Base-by-base conservation (phyloP, 2,329 filamentous ascomycete genomes). In the Cytospora schulzeri region DNA sequence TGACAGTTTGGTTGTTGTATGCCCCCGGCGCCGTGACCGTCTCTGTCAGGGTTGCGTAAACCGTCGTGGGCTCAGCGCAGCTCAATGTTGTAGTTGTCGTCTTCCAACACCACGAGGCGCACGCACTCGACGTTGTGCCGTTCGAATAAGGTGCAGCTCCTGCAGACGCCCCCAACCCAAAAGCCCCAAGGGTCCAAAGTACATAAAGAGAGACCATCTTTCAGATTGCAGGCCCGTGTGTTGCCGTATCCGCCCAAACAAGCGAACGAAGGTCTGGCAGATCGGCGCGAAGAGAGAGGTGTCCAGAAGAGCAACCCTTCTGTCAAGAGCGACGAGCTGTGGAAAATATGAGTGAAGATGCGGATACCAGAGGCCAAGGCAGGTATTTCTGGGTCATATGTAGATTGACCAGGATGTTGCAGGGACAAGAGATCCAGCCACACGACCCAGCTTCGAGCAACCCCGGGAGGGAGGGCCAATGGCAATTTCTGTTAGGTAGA, bases 171-270 rank as follows among this genome's bases (percentile, higher is more conserved):
- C 65, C 58, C 51, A 58, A 38, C 15, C 45, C 62, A 53, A 67
- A 45, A 33, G 56, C 45, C 54, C 58, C 62, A 52, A 67, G 17
- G 58, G 51, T 62, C 59, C 41, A 51, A 15, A 54, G 38, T 54
- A 56, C 41, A 64, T 52, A 62, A 51, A 57, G 63, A 67, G 65
- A 59, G 56, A 65, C 51, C 65, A 67, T 67, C 26, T 38, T 62
- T 54, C 58, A 55, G 19, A 29, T 56, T 33, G 51, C 33, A 35
- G 54, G 53, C 33, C 38, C 51, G 45, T 60, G 31, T 38, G 28
- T 45, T 63, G 41, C 56, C 63, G 51, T 60, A 50, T 65, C 45
- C 48, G 35, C 54, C 41, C 38, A 8, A 31, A 56, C 22, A 14
- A 52, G 51, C 35, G 58, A 67, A 65, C 56, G 65, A 67, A 53